Conservation (phyloP, 169 alveolate species). For the Plasmodium sp. region DNA sequence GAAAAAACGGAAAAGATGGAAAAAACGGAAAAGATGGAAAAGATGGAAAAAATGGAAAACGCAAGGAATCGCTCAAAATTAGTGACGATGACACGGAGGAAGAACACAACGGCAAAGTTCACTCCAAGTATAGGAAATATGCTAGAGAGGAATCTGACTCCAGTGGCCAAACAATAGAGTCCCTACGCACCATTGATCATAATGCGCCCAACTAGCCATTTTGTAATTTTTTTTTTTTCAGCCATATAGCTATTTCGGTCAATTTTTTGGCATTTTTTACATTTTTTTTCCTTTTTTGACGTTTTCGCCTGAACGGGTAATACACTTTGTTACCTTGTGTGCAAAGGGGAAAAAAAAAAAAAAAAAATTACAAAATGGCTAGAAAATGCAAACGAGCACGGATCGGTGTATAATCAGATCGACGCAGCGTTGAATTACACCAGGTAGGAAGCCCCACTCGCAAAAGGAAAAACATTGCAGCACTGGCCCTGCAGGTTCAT, state of each 20-base stretch:
- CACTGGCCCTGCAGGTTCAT: neutral
- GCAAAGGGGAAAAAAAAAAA: neutral
- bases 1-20: slow-evolving; percentile 14
- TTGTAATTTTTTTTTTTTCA: neutral
- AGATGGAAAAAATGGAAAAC: slow-evolving; percentile 26
- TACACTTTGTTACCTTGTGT: neutral
- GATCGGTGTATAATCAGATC: neutral
- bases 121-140: slow-evolving; percentile 34
- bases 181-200: slow-evolving; percentile 63
- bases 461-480: neutral
- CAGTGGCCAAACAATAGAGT: slow-evolving; percentile 68
- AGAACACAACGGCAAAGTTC: neutral
- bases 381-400: neutral
- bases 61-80: neutral
- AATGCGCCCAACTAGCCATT: slow-evolving; percentile 41
- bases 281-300: neutral
- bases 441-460: neutral
- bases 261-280: neutral
- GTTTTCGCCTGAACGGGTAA: neutral
- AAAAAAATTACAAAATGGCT: neutral
- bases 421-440: neutral
- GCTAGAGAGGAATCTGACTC: slow-evolving; percentile 58
- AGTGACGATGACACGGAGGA: slow-evolving; percentile 47
- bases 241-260: neutral
- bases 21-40: slow-evolving; percentile 21